Evolutionary conservation across 2,329 filamentous ascomycete species (phyloP).

Genomic region (Pseudogymnoascus sp.): DNA sequence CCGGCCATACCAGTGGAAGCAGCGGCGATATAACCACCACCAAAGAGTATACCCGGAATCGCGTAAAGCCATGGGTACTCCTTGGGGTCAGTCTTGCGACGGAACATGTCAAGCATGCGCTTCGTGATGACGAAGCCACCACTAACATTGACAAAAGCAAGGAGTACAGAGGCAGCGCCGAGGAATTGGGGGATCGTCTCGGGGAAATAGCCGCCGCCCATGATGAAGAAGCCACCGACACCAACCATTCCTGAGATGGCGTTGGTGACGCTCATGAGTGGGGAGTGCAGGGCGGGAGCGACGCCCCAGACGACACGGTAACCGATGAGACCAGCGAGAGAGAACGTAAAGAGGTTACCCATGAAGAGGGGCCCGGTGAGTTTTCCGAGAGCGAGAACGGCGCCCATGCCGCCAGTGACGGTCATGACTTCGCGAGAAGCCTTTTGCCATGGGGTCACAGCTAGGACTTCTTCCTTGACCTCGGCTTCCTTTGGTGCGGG

Average conservation of each 20-base stretch:
- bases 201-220: slow-evolving; percentile 72
- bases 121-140: slow-evolving; percentile 90
- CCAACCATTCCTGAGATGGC: slow-evolving; percentile 87
- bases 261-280: slow-evolving; percentile 88
- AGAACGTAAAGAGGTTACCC: slow-evolving; percentile 79
- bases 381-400: slow-evolving; percentile 69
- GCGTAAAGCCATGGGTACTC: slow-evolving; percentile 87
- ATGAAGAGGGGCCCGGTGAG: slow-evolving; percentile 78
- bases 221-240: slow-evolving; percentile 78
- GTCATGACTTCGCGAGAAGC: slow-evolving; percentile 65
- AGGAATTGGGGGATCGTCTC: slow-evolving; percentile 71
- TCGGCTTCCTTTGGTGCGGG: slow-evolving; percentile 41
- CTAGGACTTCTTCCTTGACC: slow-evolving; percentile 50
- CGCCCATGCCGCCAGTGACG: slow-evolving; percentile 70
- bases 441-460: slow-evolving; percentile 75
- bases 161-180: slow-evolving; percentile 69
- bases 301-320: slow-evolving; percentile 89
- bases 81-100: slow-evolving; percentile 69
- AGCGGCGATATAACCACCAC: slow-evolving; percentile 72
- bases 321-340: slow-evolving; percentile 74
- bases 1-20: slow-evolving; percentile 75
- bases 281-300: slow-evolving; percentile 72
- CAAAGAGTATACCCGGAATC: slow-evolving; percentile 67
- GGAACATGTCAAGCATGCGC: slow-evolving; percentile 90
- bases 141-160: slow-evolving; percentile 82